A percentile compares a stretch with the other conserved stretches of the same genome.
Evolutionary conservation across 805 yeast genomes (phyloP).

Genomic region (Citeromyces matritensis): DNA sequence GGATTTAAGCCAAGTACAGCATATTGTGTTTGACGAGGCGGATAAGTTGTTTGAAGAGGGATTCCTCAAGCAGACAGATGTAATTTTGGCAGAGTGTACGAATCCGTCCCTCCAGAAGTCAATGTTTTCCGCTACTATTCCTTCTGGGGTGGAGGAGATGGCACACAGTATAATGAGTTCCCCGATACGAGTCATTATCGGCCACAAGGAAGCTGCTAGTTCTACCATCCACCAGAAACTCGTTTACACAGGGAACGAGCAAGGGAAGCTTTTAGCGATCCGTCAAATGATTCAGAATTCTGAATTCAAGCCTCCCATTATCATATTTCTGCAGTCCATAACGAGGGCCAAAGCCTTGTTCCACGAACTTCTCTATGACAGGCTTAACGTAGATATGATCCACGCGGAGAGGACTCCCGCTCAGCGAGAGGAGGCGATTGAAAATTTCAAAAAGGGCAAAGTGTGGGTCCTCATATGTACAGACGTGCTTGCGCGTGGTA

Average conservation of each 20-base stretch:
- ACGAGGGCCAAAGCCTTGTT: slow-evolving; percentile 89
- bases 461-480: slow-evolving; percentile 95
- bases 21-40: slow-evolving; percentile 86
- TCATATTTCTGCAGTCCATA: slow-evolving; percentile 84
- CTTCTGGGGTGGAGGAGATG: slow-evolving; percentile 81
- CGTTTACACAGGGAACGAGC: slow-evolving; percentile 82
- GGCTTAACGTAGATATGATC: slow-evolving; percentile 84
- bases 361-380: slow-evolving; percentile 86
- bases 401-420: slow-evolving; percentile 87
- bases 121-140: slow-evolving; percentile 91
- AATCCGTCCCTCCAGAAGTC: slow-evolving; percentile 44
- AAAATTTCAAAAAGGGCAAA: slow-evolving; percentile 77
- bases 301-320: slow-evolving; percentile 82
- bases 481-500: slow-evolving; percentile 92
- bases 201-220: slow-evolving; percentile 90
- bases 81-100: slow-evolving; percentile 48
- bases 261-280: slow-evolving; percentile 86
- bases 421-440: slow-evolving; percentile 77
- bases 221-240: slow-evolving; percentile 68
- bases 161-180: slow-evolving; percentile 77
- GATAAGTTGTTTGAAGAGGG: slow-evolving; percentile 82
- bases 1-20: slow-evolving; percentile 52
- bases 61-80: slow-evolving; percentile 85
- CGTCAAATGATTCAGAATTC: slow-evolving; percentile 78
- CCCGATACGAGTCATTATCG: slow-evolving; percentile 77